Evolutionary conservation across 2,329 filamentous ascomycete species (phyloP).

Genomic region (Fulvia fulva): DNA sequence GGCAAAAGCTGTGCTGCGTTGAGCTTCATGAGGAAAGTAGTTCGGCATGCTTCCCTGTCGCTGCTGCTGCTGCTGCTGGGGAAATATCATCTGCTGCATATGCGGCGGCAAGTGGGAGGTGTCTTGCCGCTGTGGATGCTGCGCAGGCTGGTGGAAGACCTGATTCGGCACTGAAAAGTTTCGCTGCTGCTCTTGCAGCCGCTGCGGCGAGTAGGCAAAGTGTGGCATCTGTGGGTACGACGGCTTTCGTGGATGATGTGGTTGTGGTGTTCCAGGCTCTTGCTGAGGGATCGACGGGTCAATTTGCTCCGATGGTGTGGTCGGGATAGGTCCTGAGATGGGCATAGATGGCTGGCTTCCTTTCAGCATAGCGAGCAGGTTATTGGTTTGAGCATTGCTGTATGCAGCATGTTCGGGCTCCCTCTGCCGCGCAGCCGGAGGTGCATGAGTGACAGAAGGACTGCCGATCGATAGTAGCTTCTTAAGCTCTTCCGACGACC

Average conservation of each 20-base stretch:
- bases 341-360: conserved; percentile 30
- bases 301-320: conserved; percentile 52
- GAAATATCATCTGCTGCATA: conserved; percentile 21
- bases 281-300: conserved; percentile 41
- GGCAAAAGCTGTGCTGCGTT: not conserved
- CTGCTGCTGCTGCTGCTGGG: conserved; percentile 27
- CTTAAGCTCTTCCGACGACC: conserved; percentile 46
- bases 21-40: conserved; percentile 4
- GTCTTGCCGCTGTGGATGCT: conserved; percentile 21
- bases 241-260: conserved; percentile 43
- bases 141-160: conserved; percentile 10
- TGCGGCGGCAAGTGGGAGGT: conserved; percentile 22
- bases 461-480: conserved; percentile 43
- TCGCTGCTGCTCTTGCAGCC: conserved; percentile 34
- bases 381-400: conserved; percentile 40
- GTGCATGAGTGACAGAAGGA: conserved; percentile 15
- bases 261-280: conserved; percentile 56
- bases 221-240: conserved; percentile 47
- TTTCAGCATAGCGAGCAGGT: conserved; percentile 55
- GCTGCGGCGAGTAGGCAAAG: conserved; percentile 43
- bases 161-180: conserved; percentile 15
- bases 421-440: conserved; percentile 29
- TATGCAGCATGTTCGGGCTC: not conserved
- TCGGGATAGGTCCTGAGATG: conserved; percentile 19
- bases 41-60: conserved; percentile 23